Evolutionary conservation across 2,329 filamentous ascomycete genomes (phyloP).

Genomic region (Xylariales sp.): DNA sequence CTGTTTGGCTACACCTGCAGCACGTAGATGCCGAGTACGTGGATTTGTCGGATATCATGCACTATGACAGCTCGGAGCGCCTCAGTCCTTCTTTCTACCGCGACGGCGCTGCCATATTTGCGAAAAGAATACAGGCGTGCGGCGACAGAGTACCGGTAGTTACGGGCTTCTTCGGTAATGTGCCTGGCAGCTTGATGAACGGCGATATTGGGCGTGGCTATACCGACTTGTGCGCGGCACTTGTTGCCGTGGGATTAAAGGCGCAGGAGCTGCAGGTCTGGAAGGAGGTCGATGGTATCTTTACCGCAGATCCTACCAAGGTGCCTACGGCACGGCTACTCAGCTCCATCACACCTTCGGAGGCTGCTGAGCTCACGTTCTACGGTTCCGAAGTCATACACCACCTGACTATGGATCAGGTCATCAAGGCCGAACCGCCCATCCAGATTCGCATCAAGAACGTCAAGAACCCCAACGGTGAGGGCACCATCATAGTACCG

Average conservation of each 20-base stretch:
- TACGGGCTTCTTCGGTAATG: slow-evolving; percentile 92
- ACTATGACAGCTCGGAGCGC: slow-evolving; percentile 55
- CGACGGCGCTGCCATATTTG: slow-evolving; percentile 55
- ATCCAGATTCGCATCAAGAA: slow-evolving; percentile 91
- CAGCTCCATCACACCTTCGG: slow-evolving; percentile 82
- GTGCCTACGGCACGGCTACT: slow-evolving; percentile 92
- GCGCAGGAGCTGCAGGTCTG: slow-evolving; percentile 92
- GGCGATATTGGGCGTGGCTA: slow-evolving; percentile 90
- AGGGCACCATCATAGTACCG: slow-evolving; percentile 78
- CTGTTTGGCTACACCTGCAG: slow-evolving; percentile 25
- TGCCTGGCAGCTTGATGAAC: slow-evolving; percentile 85
- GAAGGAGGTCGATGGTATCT: slow-evolving; percentile 98
- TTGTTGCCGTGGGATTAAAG: slow-evolving; percentile 83
- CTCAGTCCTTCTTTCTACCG: slow-evolving; percentile 69
- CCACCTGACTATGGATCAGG: slow-evolving; percentile 97
- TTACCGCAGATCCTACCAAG: slow-evolving; percentile 75
- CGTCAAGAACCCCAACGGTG: slow-evolving; percentile 77
- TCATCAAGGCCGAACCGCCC: slow-evolving; percentile 71
- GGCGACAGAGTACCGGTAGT: slow-evolving; percentile 68
- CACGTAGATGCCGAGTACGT: slow-evolving; percentile 85
- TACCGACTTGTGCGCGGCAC: slow-evolving; percentile 90
- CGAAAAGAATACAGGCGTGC: slow-evolving; percentile 61
- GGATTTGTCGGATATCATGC: slow-evolving; percentile 78
- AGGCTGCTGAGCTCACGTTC: slow-evolving; percentile 93
- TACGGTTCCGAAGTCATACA: slow-evolving; percentile 97